phyloP scores from a whole-genome alignment of 805 yeast species.

The Hemisphaericaspora nanyangensis region DNA sequence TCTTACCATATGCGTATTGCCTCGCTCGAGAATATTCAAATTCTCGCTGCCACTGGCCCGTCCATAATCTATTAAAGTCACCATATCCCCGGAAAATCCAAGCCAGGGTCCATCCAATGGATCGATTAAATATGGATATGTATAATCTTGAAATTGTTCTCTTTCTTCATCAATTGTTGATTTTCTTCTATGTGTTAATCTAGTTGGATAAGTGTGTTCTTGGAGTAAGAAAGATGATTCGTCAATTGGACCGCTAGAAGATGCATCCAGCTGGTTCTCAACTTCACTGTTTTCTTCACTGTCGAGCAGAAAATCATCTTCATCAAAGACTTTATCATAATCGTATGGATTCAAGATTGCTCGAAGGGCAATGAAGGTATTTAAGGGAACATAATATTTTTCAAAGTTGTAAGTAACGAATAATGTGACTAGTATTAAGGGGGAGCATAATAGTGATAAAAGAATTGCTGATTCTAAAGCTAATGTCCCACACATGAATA shows the following conservation, averaged over 20 bases:
- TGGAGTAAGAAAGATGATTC: conserved; percentile 19
- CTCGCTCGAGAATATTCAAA: conserved; percentile 15
- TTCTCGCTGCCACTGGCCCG: neutral
- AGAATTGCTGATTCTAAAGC: conserved; percentile 57
- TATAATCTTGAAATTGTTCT: conserved; percentile 47
- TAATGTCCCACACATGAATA: conserved; percentile 62
- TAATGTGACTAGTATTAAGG: conserved; percentile 45
- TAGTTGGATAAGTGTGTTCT: conserved; percentile 1
- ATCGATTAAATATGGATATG: conserved; percentile 45
- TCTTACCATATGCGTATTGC: conserved; percentile 14
- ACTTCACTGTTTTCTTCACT: neutral
- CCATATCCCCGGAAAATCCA: conserved; percentile 51
- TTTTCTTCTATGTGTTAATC: conserved; percentile 16
- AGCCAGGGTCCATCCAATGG: conserved; percentile 54
- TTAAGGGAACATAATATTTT: conserved; percentile 50
- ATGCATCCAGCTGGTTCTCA: conserved; percentile 9
- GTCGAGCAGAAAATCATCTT: conserved; percentile 17
- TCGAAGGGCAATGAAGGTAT: conserved; percentile 54
- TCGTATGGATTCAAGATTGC: conserved; percentile 47
- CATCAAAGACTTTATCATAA: conserved; percentile 40
- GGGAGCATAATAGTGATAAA: conserved; percentile 45
- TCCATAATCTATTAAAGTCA: conserved; percentile 37
- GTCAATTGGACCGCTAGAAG: conserved; percentile 12
- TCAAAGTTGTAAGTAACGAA: conserved; percentile 49
- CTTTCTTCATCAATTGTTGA: conserved; percentile 57